Base-by-base conservation (phyloP, 768 basidiomycete genomes). In the Termitomyces sp. region DNA sequence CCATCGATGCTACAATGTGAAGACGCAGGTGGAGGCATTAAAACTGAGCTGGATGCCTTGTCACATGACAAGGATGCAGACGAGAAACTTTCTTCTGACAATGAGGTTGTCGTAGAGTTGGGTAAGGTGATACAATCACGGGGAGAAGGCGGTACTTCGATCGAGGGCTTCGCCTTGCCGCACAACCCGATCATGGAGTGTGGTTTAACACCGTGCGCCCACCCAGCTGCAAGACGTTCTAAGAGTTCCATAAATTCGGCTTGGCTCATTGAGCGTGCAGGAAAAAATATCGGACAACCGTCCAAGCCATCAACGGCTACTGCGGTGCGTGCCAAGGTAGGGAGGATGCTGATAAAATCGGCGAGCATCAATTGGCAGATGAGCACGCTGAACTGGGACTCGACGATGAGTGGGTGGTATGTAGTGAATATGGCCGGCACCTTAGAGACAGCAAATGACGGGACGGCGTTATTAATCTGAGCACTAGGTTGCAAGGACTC, bases 321-420 rank as follows among this genome's bases (percentile, higher is more conserved):
- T 0, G 89, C 86, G 2, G 87, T 79, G 54, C 80, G 83, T 31
- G 81, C 73, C 64, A 94, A 93, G 0, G 82, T 79, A 8, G 81
- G 78, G 12, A 92, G 72, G 31, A 92, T 72, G 12, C 73, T 70
- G 2, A 76, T 65, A 63, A 94, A 85, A 60, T 94, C 88, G 5
- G 86, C 92, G 18, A 93, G 81, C 78, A 95, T 82, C 57, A 94
- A 75, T 42, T 83, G 76, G 62, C 85, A 84, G 60, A 93, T 77
- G 34, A 95, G 77, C 54, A 92, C 77, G 62, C 84, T 88, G 74
- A 88, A 95, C 66, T 90, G 87, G 4, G 91, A 86, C 68, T 95
- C 93, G 57, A 94, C 87, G 51, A 94, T 82, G 54, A 95, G 80
- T 15, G 93, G 93, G 63, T 95, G 93, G 65, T 94, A 95, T 0